Evolutionary conservation across 306 rosid genomes (phyloP), one percentile per base, ranked within the genome.

Genomic region (Myrica gale): DNA sequence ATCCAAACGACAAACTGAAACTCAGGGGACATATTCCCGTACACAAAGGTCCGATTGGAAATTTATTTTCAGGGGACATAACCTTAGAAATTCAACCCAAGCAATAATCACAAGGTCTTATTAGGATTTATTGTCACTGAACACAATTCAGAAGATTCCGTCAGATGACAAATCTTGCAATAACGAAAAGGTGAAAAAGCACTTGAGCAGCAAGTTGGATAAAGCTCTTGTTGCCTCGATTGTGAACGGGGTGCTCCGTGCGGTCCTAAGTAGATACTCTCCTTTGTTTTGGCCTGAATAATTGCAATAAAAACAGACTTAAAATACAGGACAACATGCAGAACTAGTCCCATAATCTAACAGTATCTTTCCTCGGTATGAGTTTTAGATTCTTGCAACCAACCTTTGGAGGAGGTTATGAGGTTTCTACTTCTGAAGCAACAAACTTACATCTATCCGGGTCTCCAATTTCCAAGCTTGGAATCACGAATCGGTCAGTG

Each of bases 401-500:
- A 1, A 89, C 99, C 98, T 92, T 85, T 74, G 88, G 83, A 66
- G 82, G 85, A 63, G 92, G 91, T 79, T 84, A 87, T n/a, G 91
- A 48, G 68, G 91, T 76, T 82, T 88, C 90, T 87, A 82, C 76
- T 9, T 58, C 51, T 45, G 86, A 75, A 81, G 81, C 85, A 82
- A 57, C 68, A n/a, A 79, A 71, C 77, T 74, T 84, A 42, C 44
- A 78, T 78, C 69, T 87, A 82, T 84, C 84, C 3, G 79, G 79
- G 46, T 86, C 90, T 84, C 46, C 92, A 57, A 92, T 88, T 73
- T 82, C 96, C 97, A 96, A 82, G 79, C 97, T 96, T 45, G 99
- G 98, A 87, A 96, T 92, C 83, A 96, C 98, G 53, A 88, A 96
- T 74, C 98, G 96, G 81, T 96, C 98, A 7, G 89, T 92, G 88